Evolutionary conservation across 805 yeast species (phyloP), one percentile per base, ranked within the genome.

Genomic region (Diddensiella caesifluorescens): DNA sequence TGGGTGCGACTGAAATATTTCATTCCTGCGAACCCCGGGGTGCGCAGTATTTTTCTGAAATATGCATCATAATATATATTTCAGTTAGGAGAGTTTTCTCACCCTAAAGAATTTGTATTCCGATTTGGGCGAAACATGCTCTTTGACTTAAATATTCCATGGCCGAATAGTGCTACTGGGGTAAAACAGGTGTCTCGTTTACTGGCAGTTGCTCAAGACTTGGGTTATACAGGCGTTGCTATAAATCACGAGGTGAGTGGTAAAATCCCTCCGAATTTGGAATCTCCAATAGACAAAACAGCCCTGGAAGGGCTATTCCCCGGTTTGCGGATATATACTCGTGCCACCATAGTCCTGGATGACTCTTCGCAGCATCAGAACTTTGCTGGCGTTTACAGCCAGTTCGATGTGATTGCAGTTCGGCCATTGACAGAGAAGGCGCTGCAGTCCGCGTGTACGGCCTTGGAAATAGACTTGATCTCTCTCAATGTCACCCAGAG

Each of bases 341-440:
- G 98, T 44, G 69, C 85, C 20, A 92, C 97, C 0, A 55, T 92
- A 5, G 67, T 78, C 9, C 73, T 89, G 6, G 83, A 78, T 47
- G 96, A 88, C 47, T 80, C 90, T 1, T 69, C 86, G 5, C 83
- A 83, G 49, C 77, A 83, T 32, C 90, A 81, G 52, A 77, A 75
- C 20, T 61, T 80, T 23, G 64, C 75, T 50, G 36, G 47, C 13
- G 45, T 59, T n/a, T 47, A 55, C 60, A 22, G 22, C 12, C 62
- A 64, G 61, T 92, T 83, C 57, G 97, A 92, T 59, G 61, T 92
- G 2, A 69, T 92, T 5, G 85, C 96, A 0, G 80, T 90, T 1
- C 74, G 79, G 50, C 98, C 98, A 0, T 53, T 68, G 18, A 75
- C 81, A 38, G 98, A 92, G 57, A 81, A 79, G 57, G 84, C 88